Percentiles rank a stretch among this genome's conserved stretches.
Conservation (phyloP, 1,284 basidiomycete species). For the Porodaedalea pini region DNA sequence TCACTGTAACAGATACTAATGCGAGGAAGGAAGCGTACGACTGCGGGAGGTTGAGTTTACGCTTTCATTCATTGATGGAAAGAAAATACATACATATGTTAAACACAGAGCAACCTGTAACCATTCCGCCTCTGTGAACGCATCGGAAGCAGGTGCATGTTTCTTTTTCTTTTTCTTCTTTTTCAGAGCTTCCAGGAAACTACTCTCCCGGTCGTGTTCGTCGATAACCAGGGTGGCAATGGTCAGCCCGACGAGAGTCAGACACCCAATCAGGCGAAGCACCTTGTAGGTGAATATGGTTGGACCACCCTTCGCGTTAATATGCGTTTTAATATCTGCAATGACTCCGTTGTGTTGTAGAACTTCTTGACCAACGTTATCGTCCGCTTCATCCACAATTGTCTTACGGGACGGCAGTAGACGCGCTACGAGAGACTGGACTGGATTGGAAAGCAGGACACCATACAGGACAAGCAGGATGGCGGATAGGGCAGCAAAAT, state of each 20-base stretch:
- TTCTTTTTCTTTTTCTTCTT: slow-evolving; percentile 19
- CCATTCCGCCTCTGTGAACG: slow-evolving; percentile 23
- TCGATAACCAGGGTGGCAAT: slow-evolving; percentile 32
- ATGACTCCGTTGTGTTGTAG: slow-evolving; percentile 22
- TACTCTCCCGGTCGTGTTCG: slow-evolving; percentile 17
- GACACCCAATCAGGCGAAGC: slow-evolving; percentile 34
- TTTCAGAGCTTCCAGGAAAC: slow-evolving; percentile 5
- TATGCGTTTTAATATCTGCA: slow-evolving; percentile 28
- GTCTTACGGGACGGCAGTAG: slow-evolving; percentile 4
- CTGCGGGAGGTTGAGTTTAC: slow-evolving; percentile 16
- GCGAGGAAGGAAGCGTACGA: slow-evolving; percentile 31
- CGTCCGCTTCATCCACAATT: slow-evolving; percentile 5
- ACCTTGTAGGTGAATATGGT: slow-evolving; percentile 35
- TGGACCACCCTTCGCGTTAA: slow-evolving; percentile 30
- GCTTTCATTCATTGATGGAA: neutral
- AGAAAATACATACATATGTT: slow-evolving; percentile 23
- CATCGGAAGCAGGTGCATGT: slow-evolving; percentile 2
- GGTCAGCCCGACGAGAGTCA: slow-evolving; percentile 37
- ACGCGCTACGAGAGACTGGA: slow-evolving; percentile 20
- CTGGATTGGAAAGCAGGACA: slow-evolving; percentile 23
- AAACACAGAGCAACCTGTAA: slow-evolving; percentile 27
- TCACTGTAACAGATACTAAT: slow-evolving; percentile 30
- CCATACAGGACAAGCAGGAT: slow-evolving; percentile 29
- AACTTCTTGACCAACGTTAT: slow-evolving; percentile 7
- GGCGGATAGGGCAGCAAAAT: slow-evolving; percentile 29